These are phyloP conservation scores for Pythium oligandrum DNA, from an alignment of 352 stramenopile species.

Conservation along the genomic window DNA sequence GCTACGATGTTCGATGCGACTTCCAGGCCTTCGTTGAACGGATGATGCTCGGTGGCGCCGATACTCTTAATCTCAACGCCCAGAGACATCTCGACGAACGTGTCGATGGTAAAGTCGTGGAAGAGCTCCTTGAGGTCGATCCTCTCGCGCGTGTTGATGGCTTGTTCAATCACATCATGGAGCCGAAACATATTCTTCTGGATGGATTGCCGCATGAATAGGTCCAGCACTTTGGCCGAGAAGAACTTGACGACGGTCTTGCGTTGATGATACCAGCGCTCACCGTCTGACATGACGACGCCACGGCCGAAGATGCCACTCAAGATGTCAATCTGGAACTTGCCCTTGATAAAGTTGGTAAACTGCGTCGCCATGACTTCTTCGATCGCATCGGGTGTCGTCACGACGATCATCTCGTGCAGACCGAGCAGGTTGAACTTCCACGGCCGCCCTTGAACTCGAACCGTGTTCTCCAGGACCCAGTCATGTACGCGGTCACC, in stretches of 20 bases:
- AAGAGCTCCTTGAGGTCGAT: conserved; percentile 31
- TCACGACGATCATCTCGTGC: conserved; percentile 19
- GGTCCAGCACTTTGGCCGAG: conserved; percentile 18
- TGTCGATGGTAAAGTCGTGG: conserved; percentile 48
- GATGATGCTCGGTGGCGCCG: conserved; percentile 25
- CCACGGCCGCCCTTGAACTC: conserved; percentile 21
- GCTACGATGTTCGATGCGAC: conserved; percentile 24
- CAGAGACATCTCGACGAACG: conserved; percentile 53
- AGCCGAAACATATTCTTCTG: conserved; percentile 15
- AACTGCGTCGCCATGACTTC: conserved; percentile 36
- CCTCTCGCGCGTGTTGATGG: not conserved
- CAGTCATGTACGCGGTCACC: conserved; percentile 42
- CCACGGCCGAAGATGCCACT: conserved; percentile 17
- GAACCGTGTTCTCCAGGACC: conserved; percentile 21
- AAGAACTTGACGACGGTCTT: conserved; percentile 30
- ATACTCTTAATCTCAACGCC: conserved; percentile 42
- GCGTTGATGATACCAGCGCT: conserved; percentile 27
- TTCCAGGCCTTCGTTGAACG: conserved; percentile 50
- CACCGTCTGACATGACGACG: conserved; percentile 25
- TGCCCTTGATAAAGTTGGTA: conserved; percentile 28
- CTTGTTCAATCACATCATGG: conserved; percentile 11
- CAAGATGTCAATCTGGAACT: conserved; percentile 18
- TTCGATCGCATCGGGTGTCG: conserved; percentile 19
- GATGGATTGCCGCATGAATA: not conserved
- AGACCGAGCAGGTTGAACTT: conserved; percentile 13